phyloP scores from a whole-genome alignment of 352 stramenopile species.

The Globisporangium cylindrosporum region DNA sequence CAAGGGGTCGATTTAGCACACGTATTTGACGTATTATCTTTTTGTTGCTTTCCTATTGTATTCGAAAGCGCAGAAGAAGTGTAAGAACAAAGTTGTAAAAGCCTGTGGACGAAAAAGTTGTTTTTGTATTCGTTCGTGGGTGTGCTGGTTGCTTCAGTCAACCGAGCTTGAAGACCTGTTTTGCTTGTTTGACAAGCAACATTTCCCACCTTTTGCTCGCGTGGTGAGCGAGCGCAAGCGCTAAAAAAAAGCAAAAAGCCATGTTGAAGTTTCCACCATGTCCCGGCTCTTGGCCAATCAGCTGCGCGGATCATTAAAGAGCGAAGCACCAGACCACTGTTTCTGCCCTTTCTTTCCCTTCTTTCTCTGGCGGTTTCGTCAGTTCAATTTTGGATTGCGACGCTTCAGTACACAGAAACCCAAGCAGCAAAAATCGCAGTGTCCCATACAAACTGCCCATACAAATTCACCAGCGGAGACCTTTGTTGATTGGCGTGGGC shows the following conservation, averaged over 20 bases:
- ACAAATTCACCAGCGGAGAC: neutral
- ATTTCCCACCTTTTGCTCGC: too few species aligned
- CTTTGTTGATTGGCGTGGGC: neutral
- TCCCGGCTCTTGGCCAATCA: constrained; percentile 3
- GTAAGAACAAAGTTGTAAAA: neutral
- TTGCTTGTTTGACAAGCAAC: too few species aligned
- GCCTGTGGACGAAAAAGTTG: too few species aligned
- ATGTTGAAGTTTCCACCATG: constrained; percentile 13
- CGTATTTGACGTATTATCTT: neutral
- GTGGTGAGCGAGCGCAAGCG: too few species aligned
- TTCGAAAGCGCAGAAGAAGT: neutral
- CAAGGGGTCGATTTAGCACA: too few species aligned
- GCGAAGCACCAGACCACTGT: neutral
- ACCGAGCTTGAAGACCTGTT: too few species aligned
- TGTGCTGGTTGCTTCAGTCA: too few species aligned
- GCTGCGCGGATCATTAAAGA: constrained; percentile 5
- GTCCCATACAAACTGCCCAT: constrained; percentile 1
- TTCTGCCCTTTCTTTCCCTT: neutral
- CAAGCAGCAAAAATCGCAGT: neutral
- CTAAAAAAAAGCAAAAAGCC: neutral
- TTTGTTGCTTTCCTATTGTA: too few species aligned
- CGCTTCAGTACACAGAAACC: neutral
- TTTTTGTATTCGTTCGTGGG: too few species aligned
- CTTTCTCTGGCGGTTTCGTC: neutral
- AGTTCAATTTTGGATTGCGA: neutral